These are phyloP conservation scores for Botrytis fragariae DNA, from an alignment of 2,329 filamentous ascomycete genomes.

Conservation along the genomic window DNA sequence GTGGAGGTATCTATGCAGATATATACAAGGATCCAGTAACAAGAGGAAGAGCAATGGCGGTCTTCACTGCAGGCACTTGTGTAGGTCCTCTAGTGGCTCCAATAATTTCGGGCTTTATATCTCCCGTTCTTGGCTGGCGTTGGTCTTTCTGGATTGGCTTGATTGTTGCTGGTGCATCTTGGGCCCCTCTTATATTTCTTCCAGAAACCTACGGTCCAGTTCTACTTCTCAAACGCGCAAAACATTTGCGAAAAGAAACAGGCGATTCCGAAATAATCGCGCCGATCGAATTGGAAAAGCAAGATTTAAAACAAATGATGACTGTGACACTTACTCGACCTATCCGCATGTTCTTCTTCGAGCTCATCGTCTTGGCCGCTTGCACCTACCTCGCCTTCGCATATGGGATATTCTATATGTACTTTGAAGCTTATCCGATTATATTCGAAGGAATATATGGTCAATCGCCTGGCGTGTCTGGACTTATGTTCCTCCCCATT, in stretches of 20 bases:
- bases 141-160: conserved; percentile 64
- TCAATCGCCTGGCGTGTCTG: conserved; percentile 57
- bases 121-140: conserved; percentile 56
- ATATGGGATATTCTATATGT: conserved; percentile 62
- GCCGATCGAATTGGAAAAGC: conserved; percentile 62
- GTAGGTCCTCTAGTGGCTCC: conserved; percentile 63
- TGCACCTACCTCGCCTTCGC: conserved; percentile 60
- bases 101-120: conserved; percentile 58
- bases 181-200: conserved; percentile 59
- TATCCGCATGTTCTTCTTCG: conserved; percentile 56
- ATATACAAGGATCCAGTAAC: conserved; percentile 56
- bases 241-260: conserved; percentile 56
- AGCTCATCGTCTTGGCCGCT: conserved; percentile 61
- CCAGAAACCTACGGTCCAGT: conserved; percentile 61
- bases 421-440: conserved; percentile 64
- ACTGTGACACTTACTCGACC: conserved; percentile 60
- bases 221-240: conserved; percentile 58
- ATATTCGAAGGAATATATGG: conserved; percentile 59
- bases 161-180: conserved; percentile 59
- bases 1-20: conserved; percentile 64
- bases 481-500: conserved; percentile 60
- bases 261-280: conserved; percentile 55
- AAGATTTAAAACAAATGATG: conserved; percentile 48
- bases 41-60: conserved; percentile 58
- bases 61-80: conserved; percentile 64